These are phyloP conservation scores for Sicyos edulis DNA, from an alignment of 306 rosid species.

Conservation along the genomic window DNA sequence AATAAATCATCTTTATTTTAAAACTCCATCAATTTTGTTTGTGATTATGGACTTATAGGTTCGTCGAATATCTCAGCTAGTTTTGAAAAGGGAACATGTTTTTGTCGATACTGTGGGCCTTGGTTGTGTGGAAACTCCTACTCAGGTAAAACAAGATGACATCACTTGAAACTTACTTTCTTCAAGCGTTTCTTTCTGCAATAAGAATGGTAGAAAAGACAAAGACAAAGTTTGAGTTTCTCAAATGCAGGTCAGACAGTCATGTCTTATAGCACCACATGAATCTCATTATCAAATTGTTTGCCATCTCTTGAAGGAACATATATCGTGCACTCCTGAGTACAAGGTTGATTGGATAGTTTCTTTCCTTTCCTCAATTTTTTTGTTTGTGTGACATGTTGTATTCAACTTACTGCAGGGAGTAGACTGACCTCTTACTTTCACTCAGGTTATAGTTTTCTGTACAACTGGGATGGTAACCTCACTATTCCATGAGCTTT, in stretches of 20 bases:
- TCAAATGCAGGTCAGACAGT: slow-evolving; percentile 60
- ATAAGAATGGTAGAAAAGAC: neutral
- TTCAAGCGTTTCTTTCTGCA: neutral
- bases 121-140: slow-evolving; percentile 71
- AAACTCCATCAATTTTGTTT: neutral
- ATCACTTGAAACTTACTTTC: slow-evolving; percentile 5
- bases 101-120: slow-evolving; percentile 85
- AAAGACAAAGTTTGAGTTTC: slow-evolving; percentile 20
- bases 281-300: slow-evolving; percentile 71
- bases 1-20: slow-evolving; percentile 1
- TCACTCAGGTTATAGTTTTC: slow-evolving; percentile 76
- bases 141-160: slow-evolving; percentile 42
- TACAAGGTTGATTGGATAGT: slow-evolving; percentile 53
- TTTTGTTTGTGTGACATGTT: neutral
- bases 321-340: slow-evolving; percentile 56
- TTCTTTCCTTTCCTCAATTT: slow-evolving; percentile 4
- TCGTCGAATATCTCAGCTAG: slow-evolving; percentile 86
- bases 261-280: slow-evolving; percentile 59
- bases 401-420: slow-evolving; percentile 7
- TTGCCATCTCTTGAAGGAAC: slow-evolving; percentile 68
- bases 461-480: slow-evolving; percentile 81
- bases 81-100: slow-evolving; percentile 76
- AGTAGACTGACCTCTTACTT: slow-evolving; percentile 24
- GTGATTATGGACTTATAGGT: slow-evolving; percentile 45
- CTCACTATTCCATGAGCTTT: slow-evolving; percentile 57